Evolutionary conservation across 2,329 filamentous ascomycete species (phyloP), one percentile per base, ranked within the genome.

Genomic region (Curvularia sp.): DNA sequence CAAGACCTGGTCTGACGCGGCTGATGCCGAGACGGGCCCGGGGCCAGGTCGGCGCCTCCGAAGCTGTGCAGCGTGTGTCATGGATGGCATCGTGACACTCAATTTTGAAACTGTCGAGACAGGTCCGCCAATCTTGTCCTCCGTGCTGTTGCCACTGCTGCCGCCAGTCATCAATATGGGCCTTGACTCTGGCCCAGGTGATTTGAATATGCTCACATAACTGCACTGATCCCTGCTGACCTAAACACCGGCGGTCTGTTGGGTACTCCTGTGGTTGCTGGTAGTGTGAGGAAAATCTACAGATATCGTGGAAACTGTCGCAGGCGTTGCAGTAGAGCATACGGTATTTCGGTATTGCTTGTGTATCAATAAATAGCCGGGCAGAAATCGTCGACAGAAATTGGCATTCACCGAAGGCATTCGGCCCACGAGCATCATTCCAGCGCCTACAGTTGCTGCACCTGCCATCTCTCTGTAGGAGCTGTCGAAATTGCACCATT

Each of bases 51-150:
- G 63, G 60, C 43, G 52, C 53, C 46, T 63, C 60, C 48, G 58
- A 64, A 49, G 57, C 36, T 19, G 57, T 63, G 45, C 61, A 68
- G 57, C 63, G 55, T 47, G 34, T 62, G 34, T 67, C 63, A 49
- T 67, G 63, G 59, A 53, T 64, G 32, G 56, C n/a, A 63, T 67
- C 45, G 36, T 63, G 52, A 59, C 63, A 66, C 54, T 66, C 61
- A 32, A 66, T 60, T 13, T 52, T 64, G 55, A 66, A 67, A 46
- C 57, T 60, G 27, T 60, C 36, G 39, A 66, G 55, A 28, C 59
- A 67, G 39, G 47, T 42, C 57, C 61, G 49, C 59, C 59, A 66
- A 55, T 64, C 55, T 50, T 59, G 55, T 54, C 30, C 21, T 46
- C 50, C 23, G 38, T 51, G 8, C 23, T 28, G 32, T 32, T 59